These are phyloP conservation scores for Cercospora citrullina DNA, from an alignment of 2,329 filamentous ascomycete genomes.

Conservation along the genomic window DNA sequence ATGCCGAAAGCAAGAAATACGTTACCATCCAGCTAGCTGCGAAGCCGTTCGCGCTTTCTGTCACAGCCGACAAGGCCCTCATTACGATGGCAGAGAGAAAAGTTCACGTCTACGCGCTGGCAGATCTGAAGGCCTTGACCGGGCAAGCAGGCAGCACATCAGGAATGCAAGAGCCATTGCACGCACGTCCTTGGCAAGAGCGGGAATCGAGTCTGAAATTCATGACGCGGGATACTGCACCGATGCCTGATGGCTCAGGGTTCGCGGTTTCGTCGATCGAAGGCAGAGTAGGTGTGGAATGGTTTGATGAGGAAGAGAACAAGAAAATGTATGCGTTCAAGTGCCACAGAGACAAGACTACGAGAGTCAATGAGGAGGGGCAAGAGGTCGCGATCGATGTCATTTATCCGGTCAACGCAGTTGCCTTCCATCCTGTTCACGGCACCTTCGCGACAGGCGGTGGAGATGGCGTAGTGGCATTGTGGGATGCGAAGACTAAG, in stretches of 20 bases:
- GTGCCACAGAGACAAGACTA: slow-evolving; percentile 79
- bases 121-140: slow-evolving; percentile 60
- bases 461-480: slow-evolving; percentile 84
- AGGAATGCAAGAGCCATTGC: slow-evolving; percentile 18
- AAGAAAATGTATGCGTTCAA: slow-evolving; percentile 98
- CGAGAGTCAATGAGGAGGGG: slow-evolving; percentile 55
- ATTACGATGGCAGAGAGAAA: slow-evolving; percentile 93
- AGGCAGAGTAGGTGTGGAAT: slow-evolving; percentile 92
- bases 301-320: slow-evolving; percentile 94
- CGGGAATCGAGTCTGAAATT: slow-evolving; percentile 94
- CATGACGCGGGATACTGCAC: slow-evolving; percentile 87
- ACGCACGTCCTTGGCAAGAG: slow-evolving; percentile 74
- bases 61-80: slow-evolving; percentile 81
- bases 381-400: slow-evolving; percentile 67
- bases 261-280: slow-evolving; percentile 94
- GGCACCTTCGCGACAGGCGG: slow-evolving; percentile 88
- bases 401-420: slow-evolving; percentile 86
- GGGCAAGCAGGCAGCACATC: slow-evolving; percentile 45
- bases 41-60: slow-evolving; percentile 82
- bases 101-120: slow-evolving; percentile 92
- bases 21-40: slow-evolving; percentile 66
- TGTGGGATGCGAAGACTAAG: slow-evolving; percentile 93
- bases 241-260: slow-evolving; percentile 94
- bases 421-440: slow-evolving; percentile 79
- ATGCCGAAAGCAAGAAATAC: slow-evolving; percentile 45